Percentiles rank a stretch among this genome's conserved stretches.
Evolutionary conservation across 2,329 filamentous ascomycete genomes (phyloP).

Genomic region (Ilyonectria robusta): DNA sequence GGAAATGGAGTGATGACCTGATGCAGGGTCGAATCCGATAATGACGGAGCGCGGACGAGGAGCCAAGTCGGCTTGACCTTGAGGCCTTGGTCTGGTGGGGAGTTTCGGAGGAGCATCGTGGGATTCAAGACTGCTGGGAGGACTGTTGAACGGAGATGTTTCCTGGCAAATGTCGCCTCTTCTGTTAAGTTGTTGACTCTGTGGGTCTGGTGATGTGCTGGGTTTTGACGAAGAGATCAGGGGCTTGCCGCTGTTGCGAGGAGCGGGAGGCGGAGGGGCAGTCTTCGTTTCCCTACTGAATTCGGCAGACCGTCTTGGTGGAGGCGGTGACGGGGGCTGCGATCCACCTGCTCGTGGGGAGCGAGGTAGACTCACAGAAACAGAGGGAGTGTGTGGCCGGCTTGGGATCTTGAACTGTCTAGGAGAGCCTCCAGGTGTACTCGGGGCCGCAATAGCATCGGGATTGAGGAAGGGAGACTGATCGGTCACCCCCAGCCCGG

Average conservation of each 20-base stretch:
- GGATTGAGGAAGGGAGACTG: slow-evolving; percentile 64
- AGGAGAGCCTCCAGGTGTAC: slow-evolving; percentile 59
- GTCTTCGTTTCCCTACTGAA: slow-evolving; percentile 63
- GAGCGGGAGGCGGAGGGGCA: slow-evolving; percentile 79
- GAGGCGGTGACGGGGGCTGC: slow-evolving; percentile 74
- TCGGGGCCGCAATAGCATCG: slow-evolving; percentile 58
- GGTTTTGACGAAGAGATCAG: slow-evolving; percentile 51
- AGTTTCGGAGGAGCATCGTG: slow-evolving; percentile 66
- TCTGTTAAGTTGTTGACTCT: slow-evolving; percentile 25
- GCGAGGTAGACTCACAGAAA: slow-evolving; percentile 52
- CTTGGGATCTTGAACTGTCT: slow-evolving; percentile 69
- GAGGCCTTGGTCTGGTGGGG: slow-evolving; percentile 66
- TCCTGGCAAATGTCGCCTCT: slow-evolving; percentile 52
- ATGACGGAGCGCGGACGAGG: slow-evolving; percentile 42
- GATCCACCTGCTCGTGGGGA: slow-evolving; percentile 65
- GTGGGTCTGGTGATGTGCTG: slow-evolving; percentile 28
- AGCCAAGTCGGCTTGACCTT: slow-evolving; percentile 41
- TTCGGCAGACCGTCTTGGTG: slow-evolving; percentile 74
- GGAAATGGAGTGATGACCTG: slow-evolving; percentile 64
- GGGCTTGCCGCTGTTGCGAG: slow-evolving; percentile 79
- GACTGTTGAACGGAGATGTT: slow-evolving; percentile 88
- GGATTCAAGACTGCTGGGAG: slow-evolving; percentile 78
- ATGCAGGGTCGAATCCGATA: slow-evolving; percentile 64
- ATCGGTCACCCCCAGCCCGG: slow-evolving; percentile 55
- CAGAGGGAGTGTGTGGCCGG: slow-evolving; percentile 66